Evolutionary conservation across 768 basidiomycete genomes (phyloP).

Genomic region (Cystoderma amianthinum): DNA sequence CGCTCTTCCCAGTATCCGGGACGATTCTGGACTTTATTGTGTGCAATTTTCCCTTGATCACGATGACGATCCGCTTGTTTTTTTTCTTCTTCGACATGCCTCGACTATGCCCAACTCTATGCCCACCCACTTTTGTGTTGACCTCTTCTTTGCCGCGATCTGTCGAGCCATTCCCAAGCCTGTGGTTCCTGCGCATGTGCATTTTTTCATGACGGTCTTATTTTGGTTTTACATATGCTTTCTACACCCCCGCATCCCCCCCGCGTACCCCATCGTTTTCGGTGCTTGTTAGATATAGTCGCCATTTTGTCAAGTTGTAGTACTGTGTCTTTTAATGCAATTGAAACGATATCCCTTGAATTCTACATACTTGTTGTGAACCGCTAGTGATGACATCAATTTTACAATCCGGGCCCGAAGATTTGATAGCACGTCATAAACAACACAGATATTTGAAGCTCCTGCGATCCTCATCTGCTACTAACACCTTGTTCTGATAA

Average conservation of each 20-base stretch:
- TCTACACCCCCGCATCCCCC: conserved; percentile 6
- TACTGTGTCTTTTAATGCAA: no score
- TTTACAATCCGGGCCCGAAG: no score
- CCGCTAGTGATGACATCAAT: no score
- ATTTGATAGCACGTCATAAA: no score
- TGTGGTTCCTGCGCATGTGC: conserved; percentile 7
- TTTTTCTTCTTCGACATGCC: conserved; percentile 16
- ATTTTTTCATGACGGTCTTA: conserved; percentile 2
- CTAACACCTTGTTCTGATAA: no score
- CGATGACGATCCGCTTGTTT: no score
- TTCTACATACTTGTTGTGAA: no score
- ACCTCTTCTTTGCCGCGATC: conserved; percentile 9
- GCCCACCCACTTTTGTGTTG: conserved; percentile 6
- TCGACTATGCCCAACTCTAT: conserved; percentile 14
- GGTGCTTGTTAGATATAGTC: conserved; percentile 11
- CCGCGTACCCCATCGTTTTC: conserved; percentile 9
- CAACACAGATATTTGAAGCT: no score
- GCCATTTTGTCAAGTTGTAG: conserved; percentile 33
- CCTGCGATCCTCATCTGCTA: no score
- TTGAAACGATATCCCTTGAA: no score
- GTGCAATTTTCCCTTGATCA: conserved; percentile 7
- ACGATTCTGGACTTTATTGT: conserved; percentile 4
- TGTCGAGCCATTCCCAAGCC: conserved; percentile 1
- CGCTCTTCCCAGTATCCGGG: conserved; percentile 16
- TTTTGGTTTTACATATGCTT: neutral